Conservation (phyloP, 2,329 filamentous ascomycete genomes). For the Fusarium udum region DNA sequence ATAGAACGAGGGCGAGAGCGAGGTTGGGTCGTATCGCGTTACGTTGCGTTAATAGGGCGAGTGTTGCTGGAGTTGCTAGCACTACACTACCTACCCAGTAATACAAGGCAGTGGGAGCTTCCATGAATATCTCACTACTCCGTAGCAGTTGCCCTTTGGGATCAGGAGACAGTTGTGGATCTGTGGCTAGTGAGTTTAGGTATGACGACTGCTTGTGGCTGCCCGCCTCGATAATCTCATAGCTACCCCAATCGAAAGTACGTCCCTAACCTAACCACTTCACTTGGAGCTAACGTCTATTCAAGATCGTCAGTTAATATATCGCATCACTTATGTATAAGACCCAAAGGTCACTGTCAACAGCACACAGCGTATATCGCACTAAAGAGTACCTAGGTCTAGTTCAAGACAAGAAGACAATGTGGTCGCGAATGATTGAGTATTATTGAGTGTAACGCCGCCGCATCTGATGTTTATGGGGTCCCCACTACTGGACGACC, state of each 20-base stretch:
- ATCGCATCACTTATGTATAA: neutral
- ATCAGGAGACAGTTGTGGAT: conserved; percentile 12
- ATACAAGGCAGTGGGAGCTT: conserved; percentile 20
- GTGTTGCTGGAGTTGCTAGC: conserved; percentile 25
- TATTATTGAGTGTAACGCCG: neutral
- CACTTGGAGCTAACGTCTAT: neutral
- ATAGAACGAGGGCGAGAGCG: neutral
- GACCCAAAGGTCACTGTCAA: neutral
- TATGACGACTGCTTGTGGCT: conserved; percentile 33
- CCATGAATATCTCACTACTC: neutral
- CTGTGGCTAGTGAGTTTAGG: conserved; percentile 1
- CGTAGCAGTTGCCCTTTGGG: conserved; percentile 17
- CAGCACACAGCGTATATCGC: neutral
- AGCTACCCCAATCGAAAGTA: neutral
- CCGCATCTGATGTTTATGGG: neutral
- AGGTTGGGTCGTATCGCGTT: neutral
- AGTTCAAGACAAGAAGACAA: neutral
- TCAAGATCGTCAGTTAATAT: neutral
- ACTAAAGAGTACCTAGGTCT: neutral
- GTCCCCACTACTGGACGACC: conserved; percentile 2
- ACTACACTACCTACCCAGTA: conserved; percentile 1
- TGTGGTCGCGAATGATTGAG: neutral
- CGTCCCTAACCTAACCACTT: neutral
- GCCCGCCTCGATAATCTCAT: neutral
- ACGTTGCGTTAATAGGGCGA: neutral